Evolutionary conservation across 208 protist genomes (phyloP).

Genomic region (Acanthamoeba healyi): DNA sequence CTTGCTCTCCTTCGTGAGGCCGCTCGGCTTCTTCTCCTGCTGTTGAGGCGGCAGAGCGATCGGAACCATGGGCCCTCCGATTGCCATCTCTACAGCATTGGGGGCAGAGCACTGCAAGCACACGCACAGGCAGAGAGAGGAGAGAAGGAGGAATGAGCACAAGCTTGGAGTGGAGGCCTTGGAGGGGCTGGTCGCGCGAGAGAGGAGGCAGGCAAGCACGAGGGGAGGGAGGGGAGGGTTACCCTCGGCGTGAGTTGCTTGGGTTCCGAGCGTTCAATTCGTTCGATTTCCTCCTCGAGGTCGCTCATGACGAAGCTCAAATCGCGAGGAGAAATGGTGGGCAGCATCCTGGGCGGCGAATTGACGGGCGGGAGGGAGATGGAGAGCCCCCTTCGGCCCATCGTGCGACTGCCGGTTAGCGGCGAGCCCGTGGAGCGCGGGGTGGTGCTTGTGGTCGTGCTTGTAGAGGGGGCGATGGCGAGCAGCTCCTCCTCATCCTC

Average conservation of each 20-base stretch:
- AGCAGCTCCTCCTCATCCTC: not conserved
- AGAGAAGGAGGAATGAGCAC: too few relatives aligned
- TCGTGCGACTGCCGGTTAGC: not conserved
- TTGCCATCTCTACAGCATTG: slow-evolving; percentile 70
- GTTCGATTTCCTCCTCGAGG: slow-evolving; percentile 55
- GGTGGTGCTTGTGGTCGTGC: not conserved
- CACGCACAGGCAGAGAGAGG: not conserved
- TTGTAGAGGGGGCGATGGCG: not conserved
- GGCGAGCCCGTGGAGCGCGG: not conserved
- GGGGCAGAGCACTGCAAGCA: slow-evolving; percentile 9
- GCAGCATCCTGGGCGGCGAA: not conserved
- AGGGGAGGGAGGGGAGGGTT: not conserved
- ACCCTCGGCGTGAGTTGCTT: slow-evolving; percentile 51
- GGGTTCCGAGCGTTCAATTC: slow-evolving; percentile 40
- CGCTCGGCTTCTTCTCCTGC: slow-evolving; percentile 38
- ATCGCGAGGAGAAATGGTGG: slow-evolving; percentile 22
- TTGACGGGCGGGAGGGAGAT: not conserved
- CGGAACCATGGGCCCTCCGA: slow-evolving; percentile 46
- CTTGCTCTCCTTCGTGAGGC: slow-evolving; percentile 45
- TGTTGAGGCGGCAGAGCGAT: slow-evolving; percentile 16
- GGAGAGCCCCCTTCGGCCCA: not conserved
- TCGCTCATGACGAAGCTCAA: slow-evolving; percentile 55
- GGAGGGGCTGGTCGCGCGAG: too few relatives aligned
- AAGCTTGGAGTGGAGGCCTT: too few relatives aligned
- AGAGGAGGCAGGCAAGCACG: too few relatives aligned